A percentile compares a stretch with the other conserved stretches of the same genome.
Evolutionary conservation across 2,329 filamentous ascomycete species (phyloP).

Genomic region (Trematosphaeria pertusa): DNA sequence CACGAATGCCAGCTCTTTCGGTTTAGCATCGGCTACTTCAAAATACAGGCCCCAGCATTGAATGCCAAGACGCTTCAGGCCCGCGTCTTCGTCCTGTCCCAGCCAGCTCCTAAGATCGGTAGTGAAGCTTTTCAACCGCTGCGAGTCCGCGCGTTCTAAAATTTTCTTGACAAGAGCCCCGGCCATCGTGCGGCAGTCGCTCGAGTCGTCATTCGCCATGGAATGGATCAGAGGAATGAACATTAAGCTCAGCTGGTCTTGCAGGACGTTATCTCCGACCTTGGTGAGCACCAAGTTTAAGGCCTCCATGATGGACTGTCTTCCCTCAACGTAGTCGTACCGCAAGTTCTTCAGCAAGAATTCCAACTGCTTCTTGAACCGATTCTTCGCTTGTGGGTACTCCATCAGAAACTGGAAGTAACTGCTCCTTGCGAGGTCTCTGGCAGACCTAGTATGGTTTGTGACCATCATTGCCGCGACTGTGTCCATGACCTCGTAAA

Average conservation of each 20-base stretch:
- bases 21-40: slow-evolving; percentile 67
- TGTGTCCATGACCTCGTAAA: slow-evolving; percentile 92
- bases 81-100: slow-evolving; percentile 73
- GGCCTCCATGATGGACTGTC: slow-evolving; percentile 92
- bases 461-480: slow-evolving; percentile 88
- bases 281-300: slow-evolving; percentile 87
- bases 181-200: slow-evolving; percentile 83
- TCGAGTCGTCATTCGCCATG: slow-evolving; percentile 85
- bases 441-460: slow-evolving; percentile 87
- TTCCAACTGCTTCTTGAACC: slow-evolving; percentile 86
- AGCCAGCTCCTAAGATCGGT: slow-evolving; percentile 77
- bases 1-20: slow-evolving; percentile 72
- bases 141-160: slow-evolving; percentile 78
- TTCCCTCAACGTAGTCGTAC: slow-evolving; percentile 86
- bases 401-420: slow-evolving; percentile 95
- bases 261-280: slow-evolving; percentile 75
- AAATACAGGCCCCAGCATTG: slow-evolving; percentile 86
- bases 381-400: slow-evolving; percentile 88
- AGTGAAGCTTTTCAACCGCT: slow-evolving; percentile 74
- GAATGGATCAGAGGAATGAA: slow-evolving; percentile 88
- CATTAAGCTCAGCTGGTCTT: slow-evolving; percentile 80
- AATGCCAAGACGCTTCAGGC: slow-evolving; percentile 75
- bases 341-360: slow-evolving; percentile 92
- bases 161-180: slow-evolving; percentile 80
- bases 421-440: slow-evolving; percentile 84